Conservation (phyloP, 2,329 filamentous ascomycete species). For the Aspergillus pseudotamarii region DNA sequence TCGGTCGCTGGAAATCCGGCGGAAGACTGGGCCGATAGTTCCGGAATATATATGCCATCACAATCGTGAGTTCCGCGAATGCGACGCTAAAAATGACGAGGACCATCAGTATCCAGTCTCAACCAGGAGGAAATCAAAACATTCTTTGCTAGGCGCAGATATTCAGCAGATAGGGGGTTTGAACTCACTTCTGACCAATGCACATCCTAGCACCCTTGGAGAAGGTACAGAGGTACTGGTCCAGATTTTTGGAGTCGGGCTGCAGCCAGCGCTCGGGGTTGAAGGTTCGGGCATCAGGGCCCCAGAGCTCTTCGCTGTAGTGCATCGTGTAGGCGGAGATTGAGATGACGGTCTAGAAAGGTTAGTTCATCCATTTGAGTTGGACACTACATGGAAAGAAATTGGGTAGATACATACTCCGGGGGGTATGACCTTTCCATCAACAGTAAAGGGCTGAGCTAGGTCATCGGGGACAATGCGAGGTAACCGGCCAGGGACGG, state of each 20-base stretch:
- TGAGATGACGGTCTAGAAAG: slow-evolving; percentile 2
- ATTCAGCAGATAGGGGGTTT: too few species aligned
- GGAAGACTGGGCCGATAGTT: neutral
- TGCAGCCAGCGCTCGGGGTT: slow-evolving; percentile 10
- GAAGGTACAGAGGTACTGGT: neutral
- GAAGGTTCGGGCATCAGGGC: slow-evolving; percentile 5
- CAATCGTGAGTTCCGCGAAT: neutral
- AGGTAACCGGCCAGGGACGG: slow-evolving; percentile 13
- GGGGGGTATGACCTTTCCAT: slow-evolving; percentile 8
- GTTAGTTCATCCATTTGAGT: neutral
- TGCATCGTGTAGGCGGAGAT: slow-evolving; percentile 14
- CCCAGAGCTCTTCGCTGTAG: slow-evolving; percentile 9
- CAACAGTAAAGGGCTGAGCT: neutral
- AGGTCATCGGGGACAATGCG: slow-evolving; percentile 8
- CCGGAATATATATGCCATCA: neutral
- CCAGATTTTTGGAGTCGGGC: slow-evolving; percentile 2
- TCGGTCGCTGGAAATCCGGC: neutral
- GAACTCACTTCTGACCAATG: neutral
- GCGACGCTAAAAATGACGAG: neutral
- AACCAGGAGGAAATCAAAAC: neutral
- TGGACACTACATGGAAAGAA: too few species aligned
- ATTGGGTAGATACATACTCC: slow-evolving; percentile 3
- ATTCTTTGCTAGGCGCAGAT: fast-evolving
- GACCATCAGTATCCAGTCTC: neutral
- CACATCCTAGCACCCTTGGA: neutral